Conservation (phyloP, 441 rosid species). For the Gossypium gossypioides region DNA sequence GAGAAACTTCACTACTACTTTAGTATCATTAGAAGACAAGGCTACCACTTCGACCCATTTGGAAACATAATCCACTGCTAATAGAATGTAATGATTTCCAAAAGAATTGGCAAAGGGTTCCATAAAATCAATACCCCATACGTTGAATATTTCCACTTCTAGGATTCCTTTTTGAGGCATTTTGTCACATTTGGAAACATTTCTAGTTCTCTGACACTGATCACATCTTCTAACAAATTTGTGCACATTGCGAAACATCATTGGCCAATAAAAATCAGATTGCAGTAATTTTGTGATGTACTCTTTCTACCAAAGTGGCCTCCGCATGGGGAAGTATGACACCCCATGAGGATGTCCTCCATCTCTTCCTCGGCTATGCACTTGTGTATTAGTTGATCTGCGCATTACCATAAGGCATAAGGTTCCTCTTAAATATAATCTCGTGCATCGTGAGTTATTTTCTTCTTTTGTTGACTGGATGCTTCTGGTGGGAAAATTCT, state of each 20-base stretch:
- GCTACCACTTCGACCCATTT: not conserved
- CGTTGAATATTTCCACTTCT: not conserved
- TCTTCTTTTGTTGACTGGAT: not conserved
- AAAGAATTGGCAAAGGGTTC: not conserved
- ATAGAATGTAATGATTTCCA: not conserved
- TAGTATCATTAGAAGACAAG: not conserved
- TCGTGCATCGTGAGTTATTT: not conserved
- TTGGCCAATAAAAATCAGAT: no score
- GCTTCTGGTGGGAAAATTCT: not conserved
- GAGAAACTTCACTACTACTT: no score
- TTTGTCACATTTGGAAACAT: not conserved
- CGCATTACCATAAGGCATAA: no score
- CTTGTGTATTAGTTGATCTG: no score
- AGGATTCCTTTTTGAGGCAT: not conserved
- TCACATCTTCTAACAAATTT: not conserved
- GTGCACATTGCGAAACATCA: no score
- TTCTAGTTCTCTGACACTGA: not conserved
- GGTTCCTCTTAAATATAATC: no score
- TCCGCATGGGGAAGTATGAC: not conserved
- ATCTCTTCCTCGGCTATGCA: not conserved
- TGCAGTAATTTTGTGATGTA: not conserved
- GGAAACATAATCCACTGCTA: not conserved
- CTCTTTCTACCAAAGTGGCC: not conserved
- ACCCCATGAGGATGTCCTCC: not conserved
- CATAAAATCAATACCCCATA: not conserved